phyloP scores from a whole-genome alignment of 2,329 filamentous ascomycete species.

The Fusarium caatingaense region DNA sequence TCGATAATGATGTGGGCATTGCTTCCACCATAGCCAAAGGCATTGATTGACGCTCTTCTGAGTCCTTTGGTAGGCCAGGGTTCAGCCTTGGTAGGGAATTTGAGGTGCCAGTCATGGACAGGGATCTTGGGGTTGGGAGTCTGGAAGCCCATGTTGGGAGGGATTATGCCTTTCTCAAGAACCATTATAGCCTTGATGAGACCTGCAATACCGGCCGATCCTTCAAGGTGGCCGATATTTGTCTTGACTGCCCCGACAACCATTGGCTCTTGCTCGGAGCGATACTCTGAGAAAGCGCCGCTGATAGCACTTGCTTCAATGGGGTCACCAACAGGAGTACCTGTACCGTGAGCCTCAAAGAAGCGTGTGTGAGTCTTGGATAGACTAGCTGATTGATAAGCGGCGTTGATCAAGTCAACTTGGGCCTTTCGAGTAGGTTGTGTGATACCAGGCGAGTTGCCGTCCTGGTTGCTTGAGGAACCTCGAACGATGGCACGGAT shows the following conservation, averaged over 20 bases:
- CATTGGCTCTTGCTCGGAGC: neutral
- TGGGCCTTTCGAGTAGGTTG: slow-evolving; percentile 2
- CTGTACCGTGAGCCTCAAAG: slow-evolving; percentile 8
- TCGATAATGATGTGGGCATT: slow-evolving; percentile 15
- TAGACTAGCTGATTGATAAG: neutral
- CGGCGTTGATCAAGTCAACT: slow-evolving; percentile 4
- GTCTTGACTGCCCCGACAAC: slow-evolving; percentile 4
- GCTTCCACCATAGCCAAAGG: slow-evolving; percentile 16
- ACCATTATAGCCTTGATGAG: slow-evolving; percentile 6
- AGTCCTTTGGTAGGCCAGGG: neutral
- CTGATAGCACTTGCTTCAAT: slow-evolving; percentile 14
- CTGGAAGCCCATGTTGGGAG: slow-evolving; percentile 6
- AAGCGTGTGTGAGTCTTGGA: neutral
- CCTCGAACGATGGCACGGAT: slow-evolving; percentile 8
- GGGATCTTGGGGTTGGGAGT: slow-evolving; percentile 2
- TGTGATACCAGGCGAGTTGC: slow-evolving; percentile 7
- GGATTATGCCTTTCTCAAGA: slow-evolving; percentile 2
- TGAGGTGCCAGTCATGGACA: slow-evolving; percentile 3
- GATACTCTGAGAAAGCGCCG: neutral
- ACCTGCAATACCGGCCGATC: neutral
- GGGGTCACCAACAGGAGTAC: slow-evolving; percentile 2
- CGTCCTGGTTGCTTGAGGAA: slow-evolving; percentile 6
- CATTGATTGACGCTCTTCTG: slow-evolving; percentile 7
- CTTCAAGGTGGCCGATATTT: slow-evolving; percentile 4
- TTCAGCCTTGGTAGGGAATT: slow-evolving; percentile 6